A percentile compares a stretch with the other conserved stretches of the same genome.
These are phyloP conservation scores for Sanghuangporus weigelae DNA, from an alignment of 1,284 basidiomycete genomes.

Conservation along the genomic window DNA sequence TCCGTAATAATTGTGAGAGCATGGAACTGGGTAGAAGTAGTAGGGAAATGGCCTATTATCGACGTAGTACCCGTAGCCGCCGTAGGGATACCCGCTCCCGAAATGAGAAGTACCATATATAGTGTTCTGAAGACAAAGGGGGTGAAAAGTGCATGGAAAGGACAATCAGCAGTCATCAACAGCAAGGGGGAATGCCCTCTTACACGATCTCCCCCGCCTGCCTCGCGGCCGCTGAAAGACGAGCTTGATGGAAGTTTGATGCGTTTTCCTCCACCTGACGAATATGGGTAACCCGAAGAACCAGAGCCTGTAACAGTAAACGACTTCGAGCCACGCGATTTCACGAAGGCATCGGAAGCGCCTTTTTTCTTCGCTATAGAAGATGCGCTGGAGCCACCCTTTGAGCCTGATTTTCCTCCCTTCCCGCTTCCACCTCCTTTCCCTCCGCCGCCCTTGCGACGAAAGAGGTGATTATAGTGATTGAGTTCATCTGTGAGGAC, in stretches of 20 bases:
- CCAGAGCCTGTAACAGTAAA: not conserved
- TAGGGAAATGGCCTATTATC: constrained; percentile 17
- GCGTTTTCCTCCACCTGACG: constrained; percentile 15
- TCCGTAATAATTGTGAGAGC: constrained; percentile 21
- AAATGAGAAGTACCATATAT: constrained; percentile 16
- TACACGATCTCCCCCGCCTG: constrained; percentile 12
- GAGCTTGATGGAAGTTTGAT: constrained; percentile 3
- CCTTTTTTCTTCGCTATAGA: not conserved
- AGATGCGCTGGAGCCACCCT: not conserved
- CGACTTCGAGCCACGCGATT: not conserved
- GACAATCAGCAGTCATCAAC: too few species aligned
- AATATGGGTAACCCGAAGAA: constrained; percentile 4
- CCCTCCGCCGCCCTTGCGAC: not conserved
- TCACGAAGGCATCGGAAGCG: not conserved
- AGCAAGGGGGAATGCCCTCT: not conserved
- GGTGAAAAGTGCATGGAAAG: too few species aligned
- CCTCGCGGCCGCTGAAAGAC: constrained; percentile 9
- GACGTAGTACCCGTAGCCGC: constrained; percentile 9
- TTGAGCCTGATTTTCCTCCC: not conserved
- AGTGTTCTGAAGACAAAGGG: constrained; percentile 2
- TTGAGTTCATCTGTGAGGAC: not conserved
- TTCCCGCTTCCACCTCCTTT: not conserved
- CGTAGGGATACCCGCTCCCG: constrained; percentile 19
- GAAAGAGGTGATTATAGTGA: not conserved
- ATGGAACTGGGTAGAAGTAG: constrained; percentile 24